phyloP scores from a whole-genome alignment of 805 yeast genomes.

The Wickerhamomyces subpelliculosus region DNA sequence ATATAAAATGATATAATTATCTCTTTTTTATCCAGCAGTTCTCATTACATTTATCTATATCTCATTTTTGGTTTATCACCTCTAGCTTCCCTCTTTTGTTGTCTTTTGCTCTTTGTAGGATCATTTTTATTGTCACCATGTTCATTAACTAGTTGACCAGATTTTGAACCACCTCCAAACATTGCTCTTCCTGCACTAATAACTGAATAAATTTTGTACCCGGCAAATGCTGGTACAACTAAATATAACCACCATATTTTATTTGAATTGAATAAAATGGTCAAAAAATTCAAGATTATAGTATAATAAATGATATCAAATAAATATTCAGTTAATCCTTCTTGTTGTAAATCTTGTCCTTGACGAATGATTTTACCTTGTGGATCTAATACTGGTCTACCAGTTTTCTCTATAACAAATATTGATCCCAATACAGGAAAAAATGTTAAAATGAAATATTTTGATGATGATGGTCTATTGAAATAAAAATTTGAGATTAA shows the following conservation, averaged over 20 bases:
- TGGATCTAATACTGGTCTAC: slow-evolving; percentile 39
- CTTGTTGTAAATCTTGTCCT: slow-evolving; percentile 43
- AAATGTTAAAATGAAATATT: slow-evolving; percentile 22
- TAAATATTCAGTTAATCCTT: slow-evolving; percentile 46
- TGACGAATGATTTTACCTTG: slow-evolving; percentile 30
- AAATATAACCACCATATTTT: slow-evolving; percentile 41
- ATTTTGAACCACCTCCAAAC: slow-evolving; percentile 15
- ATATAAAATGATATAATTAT: too few species aligned
- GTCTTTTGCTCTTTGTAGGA: slow-evolving; percentile 32
- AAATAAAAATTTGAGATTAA: slow-evolving; percentile 24
- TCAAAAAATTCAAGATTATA: slow-evolving; percentile 38
- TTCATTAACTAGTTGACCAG: neutral
- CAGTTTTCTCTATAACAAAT: slow-evolving; percentile 39
- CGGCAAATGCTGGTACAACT: slow-evolving; percentile 38
- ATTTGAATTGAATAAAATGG: slow-evolving; percentile 37
- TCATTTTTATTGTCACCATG: slow-evolving; percentile 5
- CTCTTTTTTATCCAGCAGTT: neutral
- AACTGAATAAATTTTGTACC: slow-evolving; percentile 35
- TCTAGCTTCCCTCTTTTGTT: slow-evolving; percentile 31
- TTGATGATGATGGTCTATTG: slow-evolving; percentile 29
- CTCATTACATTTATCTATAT: slow-evolving; percentile 23
- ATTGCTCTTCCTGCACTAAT: slow-evolving; percentile 19
- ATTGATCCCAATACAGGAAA: slow-evolving; percentile 31
- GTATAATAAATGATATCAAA: slow-evolving; percentile 50
- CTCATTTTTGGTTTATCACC: slow-evolving; percentile 30